Base-by-base conservation (phyloP, 345 rosid species). In the Lepidium africanum region DNA sequence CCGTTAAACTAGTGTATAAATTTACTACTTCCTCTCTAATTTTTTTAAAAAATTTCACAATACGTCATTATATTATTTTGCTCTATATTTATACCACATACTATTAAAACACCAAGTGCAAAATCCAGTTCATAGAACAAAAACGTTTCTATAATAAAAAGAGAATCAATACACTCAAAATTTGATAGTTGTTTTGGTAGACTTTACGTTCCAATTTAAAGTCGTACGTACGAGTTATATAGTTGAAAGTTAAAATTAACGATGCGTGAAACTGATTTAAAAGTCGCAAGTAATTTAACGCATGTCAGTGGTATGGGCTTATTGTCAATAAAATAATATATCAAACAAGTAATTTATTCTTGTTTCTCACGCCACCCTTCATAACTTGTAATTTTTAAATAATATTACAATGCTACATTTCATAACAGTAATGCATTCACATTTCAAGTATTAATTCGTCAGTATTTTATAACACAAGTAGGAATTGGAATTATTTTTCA, bases 231-330 rank as follows among this genome's bases (percentile, higher is more conserved):
- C 30, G 17, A 33, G 23, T 38, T 65, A 11, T 50, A 14, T 38
- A 9, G 42, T 33, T 47, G 13, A 33, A 16, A 45, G 25, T 56
- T 36, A 56, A 4, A n/a, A 5, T 25, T 48, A 36, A 56, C 37
- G 14, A 41, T 60, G 27, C 53, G 21, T 19, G 0, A 70, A 27
- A 51, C 17, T 41, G 39, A 13, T 63, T n/a, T 50, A 42, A 69
- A 48, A 62, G 39, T 62, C 55, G 40, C 39, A 60, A 36, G 43
- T 50, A 40, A 41, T 59, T 32, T 61, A 54, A 71, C 47, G 50
- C 63, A 72, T 54, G 64, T 37, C 64, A 63, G 58, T 25, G 25
- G 69, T 36, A 72, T 72, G 76, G 76, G 63, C 57, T 63, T 43
- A 6, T 35, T 17, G 62, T 56, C 37, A 3, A 38, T 63, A 15